Conservation (phyloP, 768 basidiomycete species). For the Leccinellum luteum region DNA sequence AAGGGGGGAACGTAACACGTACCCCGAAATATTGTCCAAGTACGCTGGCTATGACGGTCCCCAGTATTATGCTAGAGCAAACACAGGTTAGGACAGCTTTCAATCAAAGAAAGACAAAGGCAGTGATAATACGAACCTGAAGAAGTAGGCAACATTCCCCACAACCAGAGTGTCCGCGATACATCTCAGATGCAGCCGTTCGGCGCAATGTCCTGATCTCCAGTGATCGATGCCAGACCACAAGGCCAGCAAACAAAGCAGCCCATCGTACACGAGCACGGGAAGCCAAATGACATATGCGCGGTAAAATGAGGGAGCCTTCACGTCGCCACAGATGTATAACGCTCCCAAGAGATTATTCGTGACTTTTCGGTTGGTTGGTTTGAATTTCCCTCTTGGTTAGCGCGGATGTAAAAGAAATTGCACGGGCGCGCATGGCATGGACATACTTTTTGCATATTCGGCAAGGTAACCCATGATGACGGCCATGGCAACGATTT, state of each 20-base stretch:
- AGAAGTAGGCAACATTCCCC: constrained; percentile 3
- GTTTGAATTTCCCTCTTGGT: background rate
- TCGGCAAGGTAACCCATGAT: constrained; percentile 4
- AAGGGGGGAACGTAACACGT: background rate
- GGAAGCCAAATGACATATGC: constrained; percentile 10
- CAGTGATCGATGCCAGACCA: background rate
- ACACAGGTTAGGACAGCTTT: background rate
- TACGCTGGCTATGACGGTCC: background rate
- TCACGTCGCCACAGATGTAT: constrained; percentile 3
- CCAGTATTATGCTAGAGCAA: background rate
- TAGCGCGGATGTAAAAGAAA: background rate
- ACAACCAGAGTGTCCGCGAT: background rate
- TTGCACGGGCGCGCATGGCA: background rate
- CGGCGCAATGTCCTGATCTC: background rate
- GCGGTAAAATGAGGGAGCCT: background rate
- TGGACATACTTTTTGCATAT: constrained; percentile 2
- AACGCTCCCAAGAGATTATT: background rate
- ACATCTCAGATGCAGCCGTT: background rate
- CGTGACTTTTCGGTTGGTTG: background rate
- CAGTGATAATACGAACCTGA: background rate
- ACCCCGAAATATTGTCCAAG: constrained; percentile 5
- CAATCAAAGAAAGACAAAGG: background rate
- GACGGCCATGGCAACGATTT: constrained; percentile 6
- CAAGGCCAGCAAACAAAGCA: constrained; percentile 10
- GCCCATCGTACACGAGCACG: constrained; percentile 8